Percentiles rank a stretch among this genome's conserved stretches.
These are phyloP conservation scores for Testicularia cyperi DNA, from an alignment of 1,284 basidiomycete species.

Conservation along the genomic window DNA sequence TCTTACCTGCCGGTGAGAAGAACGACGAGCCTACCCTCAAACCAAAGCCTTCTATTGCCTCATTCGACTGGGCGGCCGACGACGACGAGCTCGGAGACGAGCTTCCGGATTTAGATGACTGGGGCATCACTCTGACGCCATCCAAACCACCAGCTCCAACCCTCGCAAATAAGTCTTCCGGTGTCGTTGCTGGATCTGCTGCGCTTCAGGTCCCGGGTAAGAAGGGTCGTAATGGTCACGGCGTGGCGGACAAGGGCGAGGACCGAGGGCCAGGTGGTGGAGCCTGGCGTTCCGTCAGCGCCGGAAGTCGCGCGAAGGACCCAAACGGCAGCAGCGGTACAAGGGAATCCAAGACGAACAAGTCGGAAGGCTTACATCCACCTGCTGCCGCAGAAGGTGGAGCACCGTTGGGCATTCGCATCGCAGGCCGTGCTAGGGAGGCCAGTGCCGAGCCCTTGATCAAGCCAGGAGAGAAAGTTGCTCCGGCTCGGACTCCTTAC, in stretches of 20 bases:
- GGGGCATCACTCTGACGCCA: constrained; percentile 34
- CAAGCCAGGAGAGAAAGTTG: constrained; percentile 1
- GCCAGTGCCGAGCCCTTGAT: constrained; percentile 3
- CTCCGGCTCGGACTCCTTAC: constrained; percentile 25
- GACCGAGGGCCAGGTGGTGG: neutral
- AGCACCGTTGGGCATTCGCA: constrained; percentile 20
- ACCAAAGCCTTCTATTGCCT: too few species aligned
- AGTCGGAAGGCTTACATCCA: neutral
- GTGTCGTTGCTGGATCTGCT: too few species aligned
- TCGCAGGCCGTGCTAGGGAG: constrained; percentile 23
- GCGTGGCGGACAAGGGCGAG: neutral
- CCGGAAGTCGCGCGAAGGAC: too few species aligned
- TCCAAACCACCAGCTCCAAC: too few species aligned
- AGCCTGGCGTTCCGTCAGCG: too few species aligned
- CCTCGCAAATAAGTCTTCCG: too few species aligned
- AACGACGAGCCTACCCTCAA: too few species aligned
- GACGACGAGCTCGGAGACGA: constrained; percentile 46
- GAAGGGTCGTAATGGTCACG: too few species aligned
- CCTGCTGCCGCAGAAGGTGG: too few species aligned
- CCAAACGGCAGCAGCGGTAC: too few species aligned
- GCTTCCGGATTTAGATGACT: constrained; percentile 46
- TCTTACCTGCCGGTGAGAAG: too few species aligned
- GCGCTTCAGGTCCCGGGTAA: too few species aligned
- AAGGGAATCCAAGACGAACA: neutral
- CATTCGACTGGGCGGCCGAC: constrained; percentile 49